These are phyloP conservation scores for Phaeosphaeria sp. DNA, from an alignment of 2,329 filamentous ascomycete genomes.

Conservation along the genomic window DNA sequence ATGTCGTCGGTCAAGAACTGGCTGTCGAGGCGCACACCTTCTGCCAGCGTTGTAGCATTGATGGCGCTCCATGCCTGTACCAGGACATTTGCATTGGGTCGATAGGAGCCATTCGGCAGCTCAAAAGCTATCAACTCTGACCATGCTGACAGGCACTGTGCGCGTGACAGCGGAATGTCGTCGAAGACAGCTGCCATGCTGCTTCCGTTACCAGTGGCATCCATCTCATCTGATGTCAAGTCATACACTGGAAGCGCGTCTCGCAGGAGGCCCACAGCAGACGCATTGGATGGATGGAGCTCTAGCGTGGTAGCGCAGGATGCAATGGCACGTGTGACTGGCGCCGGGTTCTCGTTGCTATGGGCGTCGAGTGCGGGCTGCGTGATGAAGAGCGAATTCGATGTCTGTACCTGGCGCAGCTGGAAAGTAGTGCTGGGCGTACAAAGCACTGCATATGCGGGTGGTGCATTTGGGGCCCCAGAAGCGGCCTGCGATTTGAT, in stretches of 20 bases:
- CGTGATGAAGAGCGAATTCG: slow-evolving; percentile 67
- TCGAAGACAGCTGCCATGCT: slow-evolving; percentile 53
- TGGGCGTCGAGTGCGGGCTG: slow-evolving; percentile 50
- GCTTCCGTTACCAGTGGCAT: slow-evolving; percentile 35
- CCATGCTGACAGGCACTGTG: slow-evolving; percentile 61
- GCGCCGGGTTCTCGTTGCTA: slow-evolving; percentile 40
- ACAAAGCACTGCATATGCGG: slow-evolving; percentile 64
- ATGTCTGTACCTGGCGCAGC: slow-evolving; percentile 70
- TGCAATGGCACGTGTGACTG: slow-evolving; percentile 52
- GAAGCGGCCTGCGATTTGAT: slow-evolving; percentile 43
- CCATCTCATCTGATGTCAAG: slow-evolving; percentile 32
- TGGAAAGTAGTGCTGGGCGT: slow-evolving; percentile 64
- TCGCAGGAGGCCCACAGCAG: slow-evolving; percentile 46
- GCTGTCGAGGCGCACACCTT: slow-evolving; percentile 49
- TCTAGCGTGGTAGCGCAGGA: slow-evolving; percentile 55
- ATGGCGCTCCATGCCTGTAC: slow-evolving; percentile 58
- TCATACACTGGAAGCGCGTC: slow-evolving; percentile 50
- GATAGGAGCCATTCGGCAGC: slow-evolving; percentile 48
- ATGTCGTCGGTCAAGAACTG: slow-evolving; percentile 47
- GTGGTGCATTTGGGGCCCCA: slow-evolving; percentile 31
- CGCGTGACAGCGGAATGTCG: slow-evolving; percentile 60
- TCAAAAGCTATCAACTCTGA: slow-evolving; percentile 62
- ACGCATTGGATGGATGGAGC: slow-evolving; percentile 43
- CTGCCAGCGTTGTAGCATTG: slow-evolving; percentile 49
- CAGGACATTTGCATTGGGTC: slow-evolving; percentile 57